A percentile compares a stretch with the other conserved stretches of the same genome.
Conservation (phyloP, 225 moss, liverwort and hornwort genomes). For the Straminergon stramineum region DNA sequence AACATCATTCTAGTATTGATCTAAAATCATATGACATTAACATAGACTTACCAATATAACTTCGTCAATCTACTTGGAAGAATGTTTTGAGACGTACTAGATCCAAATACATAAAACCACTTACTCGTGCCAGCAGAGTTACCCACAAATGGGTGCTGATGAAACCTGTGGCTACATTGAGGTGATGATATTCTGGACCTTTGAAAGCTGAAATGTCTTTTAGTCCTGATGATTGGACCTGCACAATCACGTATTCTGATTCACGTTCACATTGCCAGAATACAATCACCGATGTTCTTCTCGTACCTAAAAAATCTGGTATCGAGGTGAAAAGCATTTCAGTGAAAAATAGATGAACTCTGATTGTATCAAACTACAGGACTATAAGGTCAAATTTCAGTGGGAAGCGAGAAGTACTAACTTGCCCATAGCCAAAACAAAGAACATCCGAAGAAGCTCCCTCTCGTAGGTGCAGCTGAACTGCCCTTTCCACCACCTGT, state of each 20-base stretch:
- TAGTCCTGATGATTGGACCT: slow-evolving; percentile 47
- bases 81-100: not conserved
- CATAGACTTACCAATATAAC: not conserved
- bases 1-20: not conserved
- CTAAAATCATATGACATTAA: not conserved
- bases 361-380: not conserved
- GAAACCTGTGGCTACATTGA: slow-evolving; percentile 54
- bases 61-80: not conserved
- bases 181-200: slow-evolving; percentile 54
- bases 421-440: slow-evolving; percentile 75
- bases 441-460: slow-evolving; percentile 72
- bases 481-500: slow-evolving; percentile 92
- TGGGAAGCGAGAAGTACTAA: not conserved
- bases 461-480: slow-evolving; percentile 73
- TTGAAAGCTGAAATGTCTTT: slow-evolving; percentile 37
- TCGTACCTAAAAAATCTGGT: not conserved
- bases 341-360: not conserved
- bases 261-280: not conserved
- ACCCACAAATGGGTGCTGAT: slow-evolving; percentile 71
- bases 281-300: not conserved
- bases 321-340: not conserved
- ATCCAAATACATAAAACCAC: not conserved
- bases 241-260: slow-evolving; percentile 16
- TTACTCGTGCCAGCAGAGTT: slow-evolving; percentile 77
- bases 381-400: not conserved